Evolutionary conservation across 2,329 filamentous ascomycete genomes (phyloP), one percentile per base, ranked within the genome.

Genomic region (Knoxdaviesia capensis): DNA sequence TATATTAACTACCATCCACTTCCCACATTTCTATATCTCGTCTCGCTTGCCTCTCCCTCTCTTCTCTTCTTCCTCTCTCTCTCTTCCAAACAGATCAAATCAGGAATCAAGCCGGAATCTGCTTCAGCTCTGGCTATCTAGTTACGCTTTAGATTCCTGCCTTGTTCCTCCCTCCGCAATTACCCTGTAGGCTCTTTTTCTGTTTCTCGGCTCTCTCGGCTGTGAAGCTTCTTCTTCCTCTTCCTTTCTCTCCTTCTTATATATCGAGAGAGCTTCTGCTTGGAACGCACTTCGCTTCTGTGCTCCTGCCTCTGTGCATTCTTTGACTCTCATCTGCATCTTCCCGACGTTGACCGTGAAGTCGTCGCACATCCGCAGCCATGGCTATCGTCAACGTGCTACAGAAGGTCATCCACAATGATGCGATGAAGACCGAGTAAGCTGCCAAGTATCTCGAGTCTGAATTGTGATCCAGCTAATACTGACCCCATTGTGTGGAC

Each of bases 341-440:
- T 20, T 29, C 32, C 36, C 31, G 6, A n/a, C 20, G 20, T 2
- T 3, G 20, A 20, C 20, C 20, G 20, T 20, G 20, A 20, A 20
- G 34, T 38, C 10, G n/a, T n/a, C 28, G 11, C 33, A 30, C 40
- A 11, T 20, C 29, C 39, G 42, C 40, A 50, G 55, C 34, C 42
- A 68, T 69, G 56, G 60, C 59, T 45, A 57, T 63, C 43, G 55
- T 54, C 38, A 56, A 51, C 42, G 54, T 76, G 48, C 64, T 79
- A 43, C 63, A 63, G 49, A 60, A 59, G 50, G 62, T 79, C 52
- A 67, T 80, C 50, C 70, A 70, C 57, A 82, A 82, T 62, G 75
- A 83, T 55, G 72, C 79, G 38, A 81, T 83, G 71, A 74, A 68
- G 52, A 57, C 61, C 34, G 77, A 82, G 43, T 45, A 40, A 6